Conservation (phyloP, 352 stramenopile genomes). For the Phytophthora sojae region DNA sequence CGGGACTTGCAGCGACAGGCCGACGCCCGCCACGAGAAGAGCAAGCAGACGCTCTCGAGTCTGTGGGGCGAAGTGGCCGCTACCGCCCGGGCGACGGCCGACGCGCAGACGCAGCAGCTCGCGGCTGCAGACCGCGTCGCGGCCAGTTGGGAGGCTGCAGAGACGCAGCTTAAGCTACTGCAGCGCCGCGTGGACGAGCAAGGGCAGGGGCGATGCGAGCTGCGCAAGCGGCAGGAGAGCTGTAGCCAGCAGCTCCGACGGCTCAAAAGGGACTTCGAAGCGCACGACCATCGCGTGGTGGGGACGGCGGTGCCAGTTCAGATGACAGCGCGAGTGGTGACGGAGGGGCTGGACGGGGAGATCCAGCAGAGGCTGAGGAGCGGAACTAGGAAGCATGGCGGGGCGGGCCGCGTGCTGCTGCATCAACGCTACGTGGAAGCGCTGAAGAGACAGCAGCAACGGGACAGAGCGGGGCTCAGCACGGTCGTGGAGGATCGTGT, state of each 20-base stretch:
- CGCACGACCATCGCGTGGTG: conserved; percentile 16
- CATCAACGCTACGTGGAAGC: conserved; percentile 20
- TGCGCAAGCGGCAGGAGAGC: conserved; percentile 13
- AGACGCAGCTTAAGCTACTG: conserved; percentile 13
- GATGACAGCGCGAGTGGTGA: too few relatives aligned
- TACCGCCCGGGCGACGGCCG: conserved; percentile 2
- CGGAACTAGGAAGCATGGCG: conserved; percentile 2
- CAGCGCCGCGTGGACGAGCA: conserved; percentile 5
- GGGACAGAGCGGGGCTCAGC: conserved; percentile 5
- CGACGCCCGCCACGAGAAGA: conserved; percentile 7
- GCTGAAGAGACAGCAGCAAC: conserved; percentile 29
- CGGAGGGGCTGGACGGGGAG: background rate
- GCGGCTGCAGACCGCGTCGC: background rate
- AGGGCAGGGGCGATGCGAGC: conserved; percentile 3
- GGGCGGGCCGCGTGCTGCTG: conserved; percentile 20
- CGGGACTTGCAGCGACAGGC: conserved; percentile 2
- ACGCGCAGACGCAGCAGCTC: conserved; percentile 14
- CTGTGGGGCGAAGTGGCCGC: conserved; percentile 25
- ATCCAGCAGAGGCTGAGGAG: background rate
- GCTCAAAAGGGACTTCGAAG: conserved; percentile 15
- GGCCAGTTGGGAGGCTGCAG: conserved; percentile 6
- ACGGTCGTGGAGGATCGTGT: conserved; percentile 2
- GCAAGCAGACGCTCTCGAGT: conserved; percentile 10
- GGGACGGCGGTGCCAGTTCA: background rate
- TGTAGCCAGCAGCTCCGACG: conserved; percentile 17